Evolutionary conservation across 1,284 basidiomycete species (phyloP).

Genomic region (Mixia osmundae): DNA sequence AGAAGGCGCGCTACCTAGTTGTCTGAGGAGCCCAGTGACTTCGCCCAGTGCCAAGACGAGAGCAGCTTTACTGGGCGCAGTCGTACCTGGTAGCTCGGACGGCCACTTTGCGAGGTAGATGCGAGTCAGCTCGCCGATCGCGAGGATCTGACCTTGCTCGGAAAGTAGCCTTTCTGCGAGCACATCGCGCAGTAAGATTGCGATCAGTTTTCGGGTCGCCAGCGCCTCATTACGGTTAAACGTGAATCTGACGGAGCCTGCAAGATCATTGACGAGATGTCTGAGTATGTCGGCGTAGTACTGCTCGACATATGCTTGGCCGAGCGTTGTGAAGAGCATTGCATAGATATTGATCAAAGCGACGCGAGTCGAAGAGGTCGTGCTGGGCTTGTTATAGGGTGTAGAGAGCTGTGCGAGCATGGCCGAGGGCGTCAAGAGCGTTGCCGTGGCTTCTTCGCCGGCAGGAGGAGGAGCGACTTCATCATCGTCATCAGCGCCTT

Average conservation of each 20-base stretch:
- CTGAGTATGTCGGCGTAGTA: slow-evolving; percentile 57
- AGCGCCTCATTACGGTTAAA: slow-evolving; percentile 37
- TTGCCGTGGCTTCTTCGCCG: slow-evolving; percentile 27
- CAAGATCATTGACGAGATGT: slow-evolving; percentile 49
- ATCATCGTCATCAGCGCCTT: slow-evolving; percentile 33
- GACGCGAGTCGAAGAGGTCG: slow-evolving; percentile 32
- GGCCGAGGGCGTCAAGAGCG: slow-evolving; percentile 45
- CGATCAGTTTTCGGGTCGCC: slow-evolving; percentile 45
- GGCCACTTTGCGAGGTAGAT: slow-evolving; percentile 77
- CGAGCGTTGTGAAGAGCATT: slow-evolving; percentile 49
- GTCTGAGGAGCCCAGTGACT: slow-evolving; percentile 58
- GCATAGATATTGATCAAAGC: slow-evolving; percentile 64
- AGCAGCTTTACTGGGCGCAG: slow-evolving; percentile 42
- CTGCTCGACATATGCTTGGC: slow-evolving; percentile 49
- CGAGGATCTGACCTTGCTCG: slow-evolving; percentile 76
- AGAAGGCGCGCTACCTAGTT: slow-evolving; percentile 74
- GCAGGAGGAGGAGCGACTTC: slow-evolving; percentile 30
- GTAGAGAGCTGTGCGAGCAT: slow-evolving; percentile 58
- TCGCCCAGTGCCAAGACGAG: slow-evolving; percentile 59
- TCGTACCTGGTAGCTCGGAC: slow-evolving; percentile 64
- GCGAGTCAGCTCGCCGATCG: slow-evolving; percentile 61
- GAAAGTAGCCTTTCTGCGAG: slow-evolving; percentile 68
- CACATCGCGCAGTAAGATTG: slow-evolving; percentile 55
- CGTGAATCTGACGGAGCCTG: slow-evolving; percentile 25
- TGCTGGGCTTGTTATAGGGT: slow-evolving; percentile 50